Evolutionary conservation across 768 basidiomycete genomes (phyloP).

Genomic region (Butyriboletus loyo): DNA sequence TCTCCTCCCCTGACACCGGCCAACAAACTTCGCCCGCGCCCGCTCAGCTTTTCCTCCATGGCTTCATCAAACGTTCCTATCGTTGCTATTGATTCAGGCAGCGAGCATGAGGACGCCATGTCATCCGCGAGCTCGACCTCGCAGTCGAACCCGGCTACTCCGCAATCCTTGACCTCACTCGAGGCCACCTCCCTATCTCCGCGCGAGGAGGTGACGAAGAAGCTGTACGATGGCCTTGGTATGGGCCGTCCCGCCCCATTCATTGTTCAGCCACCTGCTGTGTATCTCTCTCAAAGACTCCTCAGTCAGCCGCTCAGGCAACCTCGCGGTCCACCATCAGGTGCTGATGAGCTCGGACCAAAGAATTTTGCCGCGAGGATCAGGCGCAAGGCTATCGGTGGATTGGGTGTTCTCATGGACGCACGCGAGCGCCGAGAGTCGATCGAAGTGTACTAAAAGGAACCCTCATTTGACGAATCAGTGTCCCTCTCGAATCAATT

Average conservation of each 20-base stretch:
- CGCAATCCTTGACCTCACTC: slow-evolving; percentile 62
- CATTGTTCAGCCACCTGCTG: slow-evolving; percentile 15
- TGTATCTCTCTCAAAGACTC: slow-evolving; percentile 47
- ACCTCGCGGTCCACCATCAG: slow-evolving; percentile 84
- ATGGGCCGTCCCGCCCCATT: slow-evolving; percentile 64
- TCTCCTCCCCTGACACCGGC: slow-evolving; percentile 37
- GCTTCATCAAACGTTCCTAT: slow-evolving; percentile 45
- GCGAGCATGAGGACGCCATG: slow-evolving; percentile 52
- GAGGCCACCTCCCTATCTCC: slow-evolving; percentile 63
- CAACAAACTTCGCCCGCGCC: slow-evolving; percentile 56
- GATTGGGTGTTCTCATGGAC: slow-evolving; percentile 74
- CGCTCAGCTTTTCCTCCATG: slow-evolving; percentile 57
- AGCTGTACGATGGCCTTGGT: slow-evolving; percentile 85
- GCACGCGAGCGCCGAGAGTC: slow-evolving; percentile 77
- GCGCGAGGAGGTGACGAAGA: slow-evolving; percentile 84
- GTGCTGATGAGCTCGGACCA: slow-evolving; percentile 80
- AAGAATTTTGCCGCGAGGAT: slow-evolving; percentile 88
- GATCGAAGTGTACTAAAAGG: slow-evolving; percentile 62
- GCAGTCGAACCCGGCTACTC: slow-evolving; percentile 73
- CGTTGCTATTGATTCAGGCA: slow-evolving; percentile 55
- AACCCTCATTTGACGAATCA: slow-evolving; percentile 7
- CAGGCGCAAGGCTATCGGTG: slow-evolving; percentile 80
- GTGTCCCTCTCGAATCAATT: slow-evolving; percentile 13
- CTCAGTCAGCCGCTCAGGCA: slow-evolving; percentile 76
- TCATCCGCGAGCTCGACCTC: slow-evolving; percentile 61